Percentiles rank a stretch among this genome's conserved stretches.
Conservation (phyloP, 331 rosid species). For the Pyrus hybrid region DNA sequence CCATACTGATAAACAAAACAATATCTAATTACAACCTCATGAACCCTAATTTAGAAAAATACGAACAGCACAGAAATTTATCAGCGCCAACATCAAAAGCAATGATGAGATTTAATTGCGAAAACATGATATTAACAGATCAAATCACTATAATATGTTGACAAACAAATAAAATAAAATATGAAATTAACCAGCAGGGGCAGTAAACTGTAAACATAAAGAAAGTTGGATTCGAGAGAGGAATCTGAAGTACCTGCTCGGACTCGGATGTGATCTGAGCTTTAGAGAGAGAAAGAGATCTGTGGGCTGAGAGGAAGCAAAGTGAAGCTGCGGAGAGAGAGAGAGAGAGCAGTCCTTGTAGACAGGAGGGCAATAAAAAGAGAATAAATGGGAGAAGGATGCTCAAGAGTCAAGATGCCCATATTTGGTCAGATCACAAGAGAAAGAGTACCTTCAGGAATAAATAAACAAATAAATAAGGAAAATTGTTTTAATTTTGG, state of each 20-base stretch:
- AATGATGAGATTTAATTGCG: not conserved
- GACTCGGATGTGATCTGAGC: conserved; percentile 22
- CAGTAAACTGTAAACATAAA: not conserved
- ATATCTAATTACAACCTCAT: not conserved
- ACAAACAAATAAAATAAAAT: conserved; percentile 3
- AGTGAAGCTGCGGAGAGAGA: not conserved
- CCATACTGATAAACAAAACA: not conserved
- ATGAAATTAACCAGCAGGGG: conserved; percentile 3
- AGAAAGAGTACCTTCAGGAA: not conserved
- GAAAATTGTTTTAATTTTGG: not conserved
- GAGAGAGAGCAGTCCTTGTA: not conserved
- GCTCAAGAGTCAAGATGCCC: conserved; percentile 6
- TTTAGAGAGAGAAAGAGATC: conserved; percentile 18
- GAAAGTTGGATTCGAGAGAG: not conserved
- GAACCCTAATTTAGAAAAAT: conserved; percentile 6
- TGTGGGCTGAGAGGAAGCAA: not conserved
- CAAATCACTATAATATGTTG: conserved; percentile 10
- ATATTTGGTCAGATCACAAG: conserved; percentile 34
- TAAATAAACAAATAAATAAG: not conserved
- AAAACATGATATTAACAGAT: conserved; percentile 25
- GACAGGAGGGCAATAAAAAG: conserved; percentile 2
- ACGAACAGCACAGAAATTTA: conserved; percentile 11
- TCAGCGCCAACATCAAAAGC: conserved; percentile 1
- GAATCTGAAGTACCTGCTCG: conserved; percentile 33
- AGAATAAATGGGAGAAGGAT: conserved; percentile 9